A percentile compares a stretch with the other conserved stretches of the same genome.
These are phyloP conservation scores for Aulographum hederae DNA, from an alignment of 2,329 filamentous ascomycete species.

Conservation along the genomic window DNA sequence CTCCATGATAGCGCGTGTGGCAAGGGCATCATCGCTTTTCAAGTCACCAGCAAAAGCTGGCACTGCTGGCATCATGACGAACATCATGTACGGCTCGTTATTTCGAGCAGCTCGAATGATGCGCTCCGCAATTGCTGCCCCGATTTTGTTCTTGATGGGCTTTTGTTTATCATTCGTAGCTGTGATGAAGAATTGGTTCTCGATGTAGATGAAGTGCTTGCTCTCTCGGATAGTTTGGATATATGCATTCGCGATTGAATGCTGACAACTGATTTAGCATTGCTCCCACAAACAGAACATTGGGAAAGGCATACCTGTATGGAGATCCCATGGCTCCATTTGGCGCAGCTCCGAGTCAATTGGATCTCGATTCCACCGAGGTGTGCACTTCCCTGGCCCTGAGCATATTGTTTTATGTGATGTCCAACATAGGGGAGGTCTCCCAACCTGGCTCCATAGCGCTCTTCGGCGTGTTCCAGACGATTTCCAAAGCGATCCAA, in stretches of 20 bases:
- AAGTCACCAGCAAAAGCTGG: conserved; percentile 72
- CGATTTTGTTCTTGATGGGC: conserved; percentile 62
- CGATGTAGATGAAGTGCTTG: conserved; percentile 60
- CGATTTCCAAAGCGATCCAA: background rate
- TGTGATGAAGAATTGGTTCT: conserved; percentile 83
- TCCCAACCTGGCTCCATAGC: conserved; percentile 1
- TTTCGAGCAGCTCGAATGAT: conserved; percentile 51
- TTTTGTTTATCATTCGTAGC: conserved; percentile 52
- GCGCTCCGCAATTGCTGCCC: conserved; percentile 59
- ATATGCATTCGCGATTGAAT: conserved; percentile 79
- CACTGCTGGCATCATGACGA: conserved; percentile 62
- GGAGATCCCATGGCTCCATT: conserved; percentile 41
- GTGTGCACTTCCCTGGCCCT: background rate
- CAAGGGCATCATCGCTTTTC: conserved; percentile 50
- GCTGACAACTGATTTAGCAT: conserved; percentile 23
- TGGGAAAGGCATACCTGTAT: conserved; percentile 28
- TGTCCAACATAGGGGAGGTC: background rate
- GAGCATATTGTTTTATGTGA: conserved; percentile 1
- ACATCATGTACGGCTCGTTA: conserved; percentile 51
- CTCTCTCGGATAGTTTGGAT: conserved; percentile 50
- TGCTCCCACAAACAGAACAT: background rate
- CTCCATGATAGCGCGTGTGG: conserved; percentile 74
- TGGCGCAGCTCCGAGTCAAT: conserved; percentile 21
- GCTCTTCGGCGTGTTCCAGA: conserved; percentile 1
- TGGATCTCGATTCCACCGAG: conserved; percentile 14